Conservation (phyloP, 2,329 filamentous ascomycete genomes). For the Ophiosphaerella herpotricha region DNA sequence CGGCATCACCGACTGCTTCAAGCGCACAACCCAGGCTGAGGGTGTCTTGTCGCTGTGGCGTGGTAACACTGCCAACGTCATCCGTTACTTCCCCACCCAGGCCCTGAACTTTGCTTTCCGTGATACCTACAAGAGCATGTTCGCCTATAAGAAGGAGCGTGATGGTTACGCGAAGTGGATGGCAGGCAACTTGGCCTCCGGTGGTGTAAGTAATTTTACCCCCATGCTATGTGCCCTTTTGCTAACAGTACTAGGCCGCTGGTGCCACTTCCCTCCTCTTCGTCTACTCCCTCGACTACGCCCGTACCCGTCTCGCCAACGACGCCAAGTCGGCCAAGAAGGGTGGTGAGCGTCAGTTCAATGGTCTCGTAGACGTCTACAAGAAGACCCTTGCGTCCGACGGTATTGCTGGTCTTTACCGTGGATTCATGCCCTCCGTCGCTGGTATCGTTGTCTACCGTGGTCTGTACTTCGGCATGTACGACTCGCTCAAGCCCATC, state of each 20-base stretch:
- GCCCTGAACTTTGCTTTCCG: slow-evolving; percentile 99
- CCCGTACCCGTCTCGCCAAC: slow-evolving; percentile 99
- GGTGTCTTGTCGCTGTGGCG: slow-evolving; percentile 96
- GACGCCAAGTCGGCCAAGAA: slow-evolving; percentile 98
- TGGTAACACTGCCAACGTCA: slow-evolving; percentile 99
- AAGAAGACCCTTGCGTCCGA: slow-evolving; percentile 99
- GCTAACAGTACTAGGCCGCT: slow-evolving; percentile 66
- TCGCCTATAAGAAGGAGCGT: slow-evolving; percentile 99
- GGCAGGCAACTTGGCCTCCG: slow-evolving; percentile 98
- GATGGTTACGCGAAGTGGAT: slow-evolving; percentile 99
- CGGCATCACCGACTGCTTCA: slow-evolving; percentile 95
- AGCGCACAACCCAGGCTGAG: slow-evolving; percentile 85
- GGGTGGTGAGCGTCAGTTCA: slow-evolving; percentile 99
- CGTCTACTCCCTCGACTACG: slow-evolving; percentile 99
- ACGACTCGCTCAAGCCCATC: slow-evolving; percentile 99
- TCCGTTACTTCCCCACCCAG: slow-evolving; percentile 99
- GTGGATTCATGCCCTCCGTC: slow-evolving; percentile 99
- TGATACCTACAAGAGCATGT: slow-evolving; percentile 99
- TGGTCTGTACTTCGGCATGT: slow-evolving; percentile 99
- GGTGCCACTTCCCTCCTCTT: slow-evolving; percentile 99
- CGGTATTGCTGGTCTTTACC: slow-evolving; percentile 99
- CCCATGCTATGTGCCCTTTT: not conserved
- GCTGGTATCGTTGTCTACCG: slow-evolving; percentile 99
- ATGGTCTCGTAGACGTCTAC: slow-evolving; percentile 99
- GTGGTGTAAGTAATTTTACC: slow-evolving; percentile 76